phyloP scores from a whole-genome alignment of 306 rosid genomes.

The Rosa rugosa region DNA sequence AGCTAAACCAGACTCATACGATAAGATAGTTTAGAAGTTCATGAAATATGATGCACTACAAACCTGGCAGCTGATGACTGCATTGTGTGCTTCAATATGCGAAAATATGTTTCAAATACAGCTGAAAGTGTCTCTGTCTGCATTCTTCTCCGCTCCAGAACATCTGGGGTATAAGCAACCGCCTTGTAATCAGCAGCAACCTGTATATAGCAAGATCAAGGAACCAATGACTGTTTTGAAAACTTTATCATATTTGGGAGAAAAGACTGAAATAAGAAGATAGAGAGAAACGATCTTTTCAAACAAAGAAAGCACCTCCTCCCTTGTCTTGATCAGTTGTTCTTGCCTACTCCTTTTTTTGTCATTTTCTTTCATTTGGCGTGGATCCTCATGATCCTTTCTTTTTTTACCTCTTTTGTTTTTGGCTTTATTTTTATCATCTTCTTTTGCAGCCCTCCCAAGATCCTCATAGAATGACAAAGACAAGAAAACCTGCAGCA shows the following conservation, averaged over 20 bases:
- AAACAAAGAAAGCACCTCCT: slow-evolving; percentile 59
- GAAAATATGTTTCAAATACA: slow-evolving; percentile 89
- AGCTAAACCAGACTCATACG: not conserved
- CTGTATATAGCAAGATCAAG: slow-evolving; percentile 37
- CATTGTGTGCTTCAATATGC: slow-evolving; percentile 79
- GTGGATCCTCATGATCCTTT: slow-evolving; percentile 56
- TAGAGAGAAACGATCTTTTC: slow-evolving; percentile 21
- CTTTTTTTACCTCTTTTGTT: slow-evolving; percentile 60
- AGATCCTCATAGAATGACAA: slow-evolving; percentile 81
- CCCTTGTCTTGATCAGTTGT: slow-evolving; percentile 58
- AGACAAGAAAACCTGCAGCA: slow-evolving; percentile 77
- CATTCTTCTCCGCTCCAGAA: slow-evolving; percentile 62
- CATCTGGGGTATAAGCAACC: slow-evolving; percentile 73
- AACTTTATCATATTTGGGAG: slow-evolving; percentile 6
- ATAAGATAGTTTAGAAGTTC: not conserved
- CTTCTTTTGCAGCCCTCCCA: slow-evolving; percentile 56
- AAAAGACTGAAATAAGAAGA: slow-evolving; percentile 19
- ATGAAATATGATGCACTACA: not conserved
- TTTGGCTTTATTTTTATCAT: slow-evolving; percentile 52
- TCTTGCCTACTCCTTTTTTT: slow-evolving; percentile 69
- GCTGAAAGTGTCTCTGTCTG: slow-evolving; percentile 92
- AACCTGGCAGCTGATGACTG: slow-evolving; percentile 55
- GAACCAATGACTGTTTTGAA: not conserved
- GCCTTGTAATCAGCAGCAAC: slow-evolving; percentile 96
- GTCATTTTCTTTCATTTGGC: slow-evolving; percentile 58